Evolutionary conservation across 768 basidiomycete genomes (phyloP).

Genomic region (Sporobolomyces phaffii): DNA sequence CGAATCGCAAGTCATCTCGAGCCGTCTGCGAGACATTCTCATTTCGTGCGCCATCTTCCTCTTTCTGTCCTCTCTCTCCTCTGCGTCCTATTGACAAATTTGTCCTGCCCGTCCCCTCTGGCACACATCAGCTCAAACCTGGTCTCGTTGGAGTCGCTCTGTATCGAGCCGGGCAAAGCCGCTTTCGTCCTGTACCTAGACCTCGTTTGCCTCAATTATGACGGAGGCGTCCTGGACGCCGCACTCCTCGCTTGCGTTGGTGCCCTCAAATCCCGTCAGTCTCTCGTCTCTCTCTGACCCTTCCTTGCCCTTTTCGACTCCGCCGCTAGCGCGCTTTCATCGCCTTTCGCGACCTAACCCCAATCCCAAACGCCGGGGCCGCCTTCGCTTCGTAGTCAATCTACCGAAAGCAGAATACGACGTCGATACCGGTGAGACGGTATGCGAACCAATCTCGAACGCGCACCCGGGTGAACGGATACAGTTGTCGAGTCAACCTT

Average conservation of each 20-base stretch:
- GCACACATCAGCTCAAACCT: constrained; percentile 61
- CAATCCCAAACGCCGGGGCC: too few species aligned
- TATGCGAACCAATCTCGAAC: constrained; percentile 20
- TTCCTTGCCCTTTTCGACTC: too few species aligned
- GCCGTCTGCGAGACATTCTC: constrained; percentile 71
- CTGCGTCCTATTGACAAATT: background rate
- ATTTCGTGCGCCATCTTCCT: constrained; percentile 54
- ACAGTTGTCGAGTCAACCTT: constrained; percentile 53
- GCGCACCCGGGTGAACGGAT: constrained; percentile 49
- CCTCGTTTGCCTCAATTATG: constrained; percentile 91
- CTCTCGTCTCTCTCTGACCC: constrained; percentile 54
- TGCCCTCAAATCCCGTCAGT: constrained; percentile 63
- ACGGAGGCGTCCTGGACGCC: constrained; percentile 92
- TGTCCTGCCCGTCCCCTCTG: too few species aligned
- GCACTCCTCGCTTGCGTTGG: constrained; percentile 78
- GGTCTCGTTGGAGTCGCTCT: constrained; percentile 62
- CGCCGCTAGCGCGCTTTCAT: too few species aligned
- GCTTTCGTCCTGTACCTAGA: constrained; percentile 95
- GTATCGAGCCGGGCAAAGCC: constrained; percentile 71
- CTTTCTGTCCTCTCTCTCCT: background rate
- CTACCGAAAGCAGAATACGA: constrained; percentile 27
- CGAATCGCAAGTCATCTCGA: constrained; percentile 85
- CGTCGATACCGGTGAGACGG: constrained; percentile 5
- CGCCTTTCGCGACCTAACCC: too few species aligned
- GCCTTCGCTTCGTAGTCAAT: constrained; percentile 50